Base-by-base conservation (phyloP, 768 basidiomycete species). In the Leccinum ochraceum region DNA sequence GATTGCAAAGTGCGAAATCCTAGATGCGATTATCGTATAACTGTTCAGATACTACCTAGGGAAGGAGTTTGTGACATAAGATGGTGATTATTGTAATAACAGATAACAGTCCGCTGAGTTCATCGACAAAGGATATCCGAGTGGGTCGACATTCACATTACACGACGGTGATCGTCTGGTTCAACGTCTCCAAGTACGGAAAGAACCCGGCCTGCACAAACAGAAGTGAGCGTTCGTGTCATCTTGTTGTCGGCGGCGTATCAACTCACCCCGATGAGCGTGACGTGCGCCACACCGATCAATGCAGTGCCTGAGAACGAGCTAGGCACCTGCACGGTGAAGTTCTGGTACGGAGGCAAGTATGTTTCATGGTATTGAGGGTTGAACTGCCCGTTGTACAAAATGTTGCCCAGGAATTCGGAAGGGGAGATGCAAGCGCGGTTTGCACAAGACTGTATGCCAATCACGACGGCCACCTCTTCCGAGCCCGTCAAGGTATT, bases 401-500 rank as follows among this genome's bases (percentile, higher is more conserved):
- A 70, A n/a, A 83, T 75, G 10, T 57, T 64, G 13, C 82, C 82
- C 65, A 83, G 60, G 17, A 69, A 57, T 6, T 70, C 71, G 2
- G 59, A 49, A n/a, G 75, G 70, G 6, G 70, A 34, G 16, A 58
- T 49, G 51, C 73, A 73, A 72, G 48, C 64, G 57, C 34, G 53
- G 61, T 20, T 20, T 17, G 75, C 44, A 65, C 81, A 84, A 34
- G 77, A 76, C 49, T 72, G 69, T 30, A 84, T 37, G 6, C 75
- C 81, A 55, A 84, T 77, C 30, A 78, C 78, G 54, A 84, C 67
- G 14, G 77, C 80, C 3, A 84, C 76, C 60, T 83, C 81, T 39
- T 67, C 70, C 10, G 78, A 78, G 11, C 72, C 71, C 2, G 78
- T 72, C 22, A 80, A 65, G 22, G 4, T 20, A 22, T 78, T 67